Conservation (phyloP, 2,329 filamentous ascomycete genomes). For the Tolypocladium cylindrosporum region DNA sequence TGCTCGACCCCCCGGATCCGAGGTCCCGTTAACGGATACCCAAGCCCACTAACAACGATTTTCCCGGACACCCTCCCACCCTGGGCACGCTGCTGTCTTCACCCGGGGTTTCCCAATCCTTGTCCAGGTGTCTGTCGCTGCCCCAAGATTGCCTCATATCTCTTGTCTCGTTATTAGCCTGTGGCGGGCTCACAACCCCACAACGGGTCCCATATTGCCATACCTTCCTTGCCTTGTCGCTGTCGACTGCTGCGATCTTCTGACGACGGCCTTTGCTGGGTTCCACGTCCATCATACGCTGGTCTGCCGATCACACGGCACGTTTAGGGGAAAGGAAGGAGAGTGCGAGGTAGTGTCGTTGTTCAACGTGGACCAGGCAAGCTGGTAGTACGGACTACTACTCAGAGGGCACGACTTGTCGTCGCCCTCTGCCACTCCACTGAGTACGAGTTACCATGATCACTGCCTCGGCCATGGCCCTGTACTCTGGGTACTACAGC, state of each 20-base stretch:
- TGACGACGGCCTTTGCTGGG: background rate
- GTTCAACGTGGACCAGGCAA: conserved; percentile 2
- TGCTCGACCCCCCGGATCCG: conserved; percentile 2
- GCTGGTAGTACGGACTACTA: background rate
- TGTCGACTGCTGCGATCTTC: background rate
- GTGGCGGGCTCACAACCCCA: conserved; percentile 6
- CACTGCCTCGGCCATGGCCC: conserved; percentile 11
- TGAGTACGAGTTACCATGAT: conserved; percentile 7
- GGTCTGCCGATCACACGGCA: conserved; percentile 3
- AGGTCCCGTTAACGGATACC: background rate
- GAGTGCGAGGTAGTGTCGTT: conserved; percentile 3
- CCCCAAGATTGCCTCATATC: conserved; percentile 4
- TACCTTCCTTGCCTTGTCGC: background rate
- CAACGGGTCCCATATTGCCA: background rate
- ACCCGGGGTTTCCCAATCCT: background rate
- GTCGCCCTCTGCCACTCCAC: conserved; percentile 7
- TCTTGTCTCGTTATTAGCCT: conserved; percentile 2
- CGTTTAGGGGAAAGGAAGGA: background rate
- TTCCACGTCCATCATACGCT: background rate
- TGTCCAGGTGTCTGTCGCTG: conserved; percentile 1
- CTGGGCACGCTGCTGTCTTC: background rate
- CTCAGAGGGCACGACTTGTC: conserved; percentile 7
- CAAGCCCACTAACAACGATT: conserved; percentile 3
- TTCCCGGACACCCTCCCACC: conserved; percentile 2
- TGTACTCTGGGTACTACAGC: conserved; percentile 15